Percentiles rank a stretch among this genome's conserved stretches.
Evolutionary conservation across 257 asterid species (phyloP).

Genomic region (Marsdenia floribunda): DNA sequence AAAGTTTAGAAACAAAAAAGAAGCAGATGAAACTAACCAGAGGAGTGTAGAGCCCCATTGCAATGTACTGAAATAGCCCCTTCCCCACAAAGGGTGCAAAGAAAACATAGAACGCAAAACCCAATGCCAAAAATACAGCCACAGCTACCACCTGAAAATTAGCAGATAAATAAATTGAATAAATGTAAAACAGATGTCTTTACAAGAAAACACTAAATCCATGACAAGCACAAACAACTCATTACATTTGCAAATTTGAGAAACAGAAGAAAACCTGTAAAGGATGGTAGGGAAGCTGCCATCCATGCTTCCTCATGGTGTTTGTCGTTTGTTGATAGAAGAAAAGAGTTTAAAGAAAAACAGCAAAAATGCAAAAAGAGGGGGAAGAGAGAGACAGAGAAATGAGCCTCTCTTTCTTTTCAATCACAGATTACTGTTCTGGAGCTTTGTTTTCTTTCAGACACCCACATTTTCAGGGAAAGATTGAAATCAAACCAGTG

Average conservation of each 20-base stretch:
- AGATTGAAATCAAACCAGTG: slow-evolving; percentile 33
- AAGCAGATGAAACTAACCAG: slow-evolving; percentile 57
- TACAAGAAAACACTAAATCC: not conserved
- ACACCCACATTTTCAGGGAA: slow-evolving; percentile 42
- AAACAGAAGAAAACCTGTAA: slow-evolving; percentile 61
- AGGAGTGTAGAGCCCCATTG: slow-evolving; percentile 93
- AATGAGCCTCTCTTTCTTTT: not conserved
- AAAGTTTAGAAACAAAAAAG: slow-evolving; percentile 1
- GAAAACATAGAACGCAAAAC: slow-evolving; percentile 97
- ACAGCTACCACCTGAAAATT: slow-evolving; percentile 92
- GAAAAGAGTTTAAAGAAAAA: slow-evolving; percentile 29
- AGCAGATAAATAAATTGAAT: not conserved
- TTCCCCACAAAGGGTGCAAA: slow-evolving; percentile 97
- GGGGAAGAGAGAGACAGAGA: not conserved
- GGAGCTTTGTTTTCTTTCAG: slow-evolving; percentile 19
- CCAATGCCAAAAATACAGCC: slow-evolving; percentile 97
- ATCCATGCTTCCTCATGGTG: slow-evolving; percentile 97
- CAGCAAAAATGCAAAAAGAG: slow-evolving; percentile 1
- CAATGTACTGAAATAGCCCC: slow-evolving; percentile 70
- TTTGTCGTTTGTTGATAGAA: slow-evolving; percentile 20
- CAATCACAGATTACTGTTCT: slow-evolving; percentile 20
- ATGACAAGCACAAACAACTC: not conserved
- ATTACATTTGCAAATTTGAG: not conserved
- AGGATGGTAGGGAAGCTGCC: slow-evolving; percentile 99
- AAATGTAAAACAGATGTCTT: not conserved